A percentile compares a stretch with the other conserved stretches of the same genome.
phyloP scores from a whole-genome alignment of 768 basidiomycete species.

The Leccinum uliginosum region DNA sequence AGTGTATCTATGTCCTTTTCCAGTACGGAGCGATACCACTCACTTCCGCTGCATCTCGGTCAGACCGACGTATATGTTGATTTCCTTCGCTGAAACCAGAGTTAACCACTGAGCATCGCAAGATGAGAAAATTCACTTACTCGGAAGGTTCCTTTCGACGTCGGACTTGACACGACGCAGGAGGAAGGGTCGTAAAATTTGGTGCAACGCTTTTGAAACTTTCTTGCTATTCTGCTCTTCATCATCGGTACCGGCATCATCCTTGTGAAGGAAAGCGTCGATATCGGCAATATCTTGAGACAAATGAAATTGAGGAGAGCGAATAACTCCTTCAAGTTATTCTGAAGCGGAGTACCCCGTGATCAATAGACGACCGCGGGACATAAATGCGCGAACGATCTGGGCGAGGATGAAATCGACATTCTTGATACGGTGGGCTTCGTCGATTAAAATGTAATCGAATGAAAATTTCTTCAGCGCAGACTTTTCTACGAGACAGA shows the following conservation, averaged over 20 bases:
- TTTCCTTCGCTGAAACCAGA: constrained; percentile 76
- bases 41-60: constrained; percentile 96
- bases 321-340: constrained; percentile 94
- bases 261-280: constrained; percentile 92
- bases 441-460: constrained; percentile 97
- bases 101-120: background rate
- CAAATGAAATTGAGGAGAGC: constrained; percentile 93
- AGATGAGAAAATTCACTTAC: constrained; percentile 39
- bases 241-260: constrained; percentile 57
- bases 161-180: constrained; percentile 92
- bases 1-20: constrained; percentile 99
- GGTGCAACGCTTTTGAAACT: constrained; percentile 95
- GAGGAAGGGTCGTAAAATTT: constrained; percentile 93
- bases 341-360: constrained; percentile 97
- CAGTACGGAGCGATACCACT: constrained; percentile 94
- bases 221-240: constrained; percentile 86
- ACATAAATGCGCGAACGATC: constrained; percentile 88
- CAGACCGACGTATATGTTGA: constrained; percentile 96
- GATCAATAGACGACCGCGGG: constrained; percentile 86
- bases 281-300: constrained; percentile 94
- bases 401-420: constrained; percentile 93
- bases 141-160: constrained; percentile 95
- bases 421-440: constrained; percentile 99
- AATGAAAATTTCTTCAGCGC: constrained; percentile 92
- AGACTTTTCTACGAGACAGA: constrained; percentile 93